phyloP scores from a whole-genome alignment of 441 rosid genomes.

The Euphorbia celastroides region DNA sequence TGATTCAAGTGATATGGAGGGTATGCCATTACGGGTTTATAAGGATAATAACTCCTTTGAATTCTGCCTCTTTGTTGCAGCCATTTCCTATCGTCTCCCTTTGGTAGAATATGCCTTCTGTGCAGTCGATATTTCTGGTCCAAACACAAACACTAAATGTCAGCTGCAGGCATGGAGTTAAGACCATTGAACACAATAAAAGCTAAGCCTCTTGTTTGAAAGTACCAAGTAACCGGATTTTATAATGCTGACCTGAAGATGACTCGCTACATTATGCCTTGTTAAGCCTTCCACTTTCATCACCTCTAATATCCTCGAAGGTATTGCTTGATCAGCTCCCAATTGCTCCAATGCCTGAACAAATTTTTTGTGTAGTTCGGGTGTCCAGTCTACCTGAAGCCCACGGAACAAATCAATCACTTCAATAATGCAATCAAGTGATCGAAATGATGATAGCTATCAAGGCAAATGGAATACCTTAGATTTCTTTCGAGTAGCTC shows the following conservation, averaged over 20 bases:
- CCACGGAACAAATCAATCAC: slow-evolving; percentile 12
- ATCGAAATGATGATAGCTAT: not conserved
- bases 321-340: slow-evolving; percentile 90
- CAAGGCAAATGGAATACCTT: slow-evolving; percentile 35
- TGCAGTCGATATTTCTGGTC: slow-evolving; percentile 90
- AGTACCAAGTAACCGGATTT: too few relatives aligned
- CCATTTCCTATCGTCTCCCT: slow-evolving; percentile 68
- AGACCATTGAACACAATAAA: not conserved
- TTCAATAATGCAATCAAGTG: not conserved
- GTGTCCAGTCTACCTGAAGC: slow-evolving; percentile 90
- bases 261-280: slow-evolving; percentile 96
- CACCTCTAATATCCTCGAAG: slow-evolving; percentile 85
- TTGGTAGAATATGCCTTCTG: slow-evolving; percentile 71
- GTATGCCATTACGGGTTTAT: slow-evolving; percentile 60
- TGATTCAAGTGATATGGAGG: slow-evolving; percentile 52
- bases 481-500: slow-evolving; percentile 60
- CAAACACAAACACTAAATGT: slow-evolving; percentile 12
- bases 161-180: too few relatives aligned
- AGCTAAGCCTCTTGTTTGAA: not conserved
- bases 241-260: slow-evolving; percentile 92
- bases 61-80: slow-evolving; percentile 48
- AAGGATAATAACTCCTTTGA: slow-evolving; percentile 42
- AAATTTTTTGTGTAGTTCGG: slow-evolving; percentile 85
- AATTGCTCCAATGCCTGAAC: slow-evolving; percentile 89
- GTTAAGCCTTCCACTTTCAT: slow-evolving; percentile 94